phyloP scores from a whole-genome alignment of 139 green algal species.

The Tetraselmis striata region DNA sequence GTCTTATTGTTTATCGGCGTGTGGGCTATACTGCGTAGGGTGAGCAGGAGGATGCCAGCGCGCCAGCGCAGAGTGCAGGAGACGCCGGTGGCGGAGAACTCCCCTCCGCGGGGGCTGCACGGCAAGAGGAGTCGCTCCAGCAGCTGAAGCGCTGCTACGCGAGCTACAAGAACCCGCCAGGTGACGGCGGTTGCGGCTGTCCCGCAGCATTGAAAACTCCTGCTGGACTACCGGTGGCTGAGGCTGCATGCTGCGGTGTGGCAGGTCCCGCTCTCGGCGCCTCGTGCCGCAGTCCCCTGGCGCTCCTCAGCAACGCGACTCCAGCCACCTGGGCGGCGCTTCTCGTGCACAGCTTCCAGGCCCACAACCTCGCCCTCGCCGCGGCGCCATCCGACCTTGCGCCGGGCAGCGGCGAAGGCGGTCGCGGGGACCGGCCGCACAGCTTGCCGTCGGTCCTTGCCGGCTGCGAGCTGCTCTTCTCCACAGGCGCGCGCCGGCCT shows the following conservation, averaged over 20 bases:
- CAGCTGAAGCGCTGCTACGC: background rate
- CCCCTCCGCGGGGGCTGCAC: no score
- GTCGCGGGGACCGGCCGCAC: no score
- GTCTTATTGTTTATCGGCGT: no score
- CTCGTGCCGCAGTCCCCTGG: no score
- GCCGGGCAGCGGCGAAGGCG: background rate
- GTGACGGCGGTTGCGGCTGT: background rate
- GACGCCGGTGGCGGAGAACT: no score
- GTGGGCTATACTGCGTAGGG: no score
- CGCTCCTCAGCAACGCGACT: background rate
- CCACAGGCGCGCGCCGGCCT: background rate
- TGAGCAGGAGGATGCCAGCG: no score
- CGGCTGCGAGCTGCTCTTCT: background rate
- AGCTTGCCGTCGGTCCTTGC: background rate
- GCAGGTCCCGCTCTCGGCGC: no score
- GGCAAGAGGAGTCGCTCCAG: background rate
- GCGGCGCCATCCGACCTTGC: no score
- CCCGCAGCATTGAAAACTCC: background rate
- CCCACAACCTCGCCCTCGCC: background rate
- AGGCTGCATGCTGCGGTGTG: background rate
- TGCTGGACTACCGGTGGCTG: background rate
- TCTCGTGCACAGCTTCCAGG: background rate
- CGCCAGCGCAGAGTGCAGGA: no score
- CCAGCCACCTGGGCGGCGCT: background rate
- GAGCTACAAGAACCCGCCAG: background rate